phyloP scores from a whole-genome alignment of 2,329 filamentous ascomycete species.

The Furcasterigmium sp. region DNA sequence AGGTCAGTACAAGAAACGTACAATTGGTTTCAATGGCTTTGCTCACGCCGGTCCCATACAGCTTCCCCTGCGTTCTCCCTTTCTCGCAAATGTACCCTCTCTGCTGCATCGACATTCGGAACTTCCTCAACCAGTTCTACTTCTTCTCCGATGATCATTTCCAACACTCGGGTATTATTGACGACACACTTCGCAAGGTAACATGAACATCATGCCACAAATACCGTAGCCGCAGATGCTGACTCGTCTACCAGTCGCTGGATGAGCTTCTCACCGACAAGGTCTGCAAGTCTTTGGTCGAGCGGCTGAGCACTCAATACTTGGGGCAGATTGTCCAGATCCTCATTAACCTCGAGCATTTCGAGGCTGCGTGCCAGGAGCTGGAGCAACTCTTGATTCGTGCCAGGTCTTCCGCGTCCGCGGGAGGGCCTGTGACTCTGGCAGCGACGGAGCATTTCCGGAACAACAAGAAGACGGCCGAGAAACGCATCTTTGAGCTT shows the following conservation, averaged over 20 bases:
- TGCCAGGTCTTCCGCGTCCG: conserved; percentile 75
- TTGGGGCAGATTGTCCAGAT: conserved; percentile 98
- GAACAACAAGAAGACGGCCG: conserved; percentile 88
- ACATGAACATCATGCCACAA: conserved; percentile 3
- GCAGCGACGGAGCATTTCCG: conserved; percentile 82
- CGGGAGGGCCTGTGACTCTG: conserved; percentile 73
- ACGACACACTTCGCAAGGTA: conserved; percentile 80
- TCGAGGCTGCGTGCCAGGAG: conserved; percentile 87
- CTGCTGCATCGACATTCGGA: conserved; percentile 96
- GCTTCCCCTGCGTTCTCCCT: conserved; percentile 90
- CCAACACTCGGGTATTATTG: conserved; percentile 81
- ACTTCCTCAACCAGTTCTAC: conserved; percentile 97
- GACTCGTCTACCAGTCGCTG: conserved; percentile 54
- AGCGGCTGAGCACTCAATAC: conserved; percentile 86
- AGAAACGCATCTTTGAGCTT: conserved; percentile 96
- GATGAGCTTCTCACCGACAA: conserved; percentile 91
- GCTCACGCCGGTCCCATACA: too few relatives aligned
- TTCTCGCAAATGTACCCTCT: conserved; percentile 99
- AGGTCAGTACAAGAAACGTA: conserved; percentile 60
- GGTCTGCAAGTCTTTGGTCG: conserved; percentile 85
- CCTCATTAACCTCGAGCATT: conserved; percentile 94
- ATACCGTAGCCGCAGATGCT: neutral
- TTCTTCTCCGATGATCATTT: conserved; percentile 97
- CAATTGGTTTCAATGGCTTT: too few relatives aligned
- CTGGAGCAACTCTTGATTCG: conserved; percentile 81